These are phyloP conservation scores for Geosmithia putterillii DNA, from an alignment of 2,329 filamentous ascomycete species.

Conservation along the genomic window DNA sequence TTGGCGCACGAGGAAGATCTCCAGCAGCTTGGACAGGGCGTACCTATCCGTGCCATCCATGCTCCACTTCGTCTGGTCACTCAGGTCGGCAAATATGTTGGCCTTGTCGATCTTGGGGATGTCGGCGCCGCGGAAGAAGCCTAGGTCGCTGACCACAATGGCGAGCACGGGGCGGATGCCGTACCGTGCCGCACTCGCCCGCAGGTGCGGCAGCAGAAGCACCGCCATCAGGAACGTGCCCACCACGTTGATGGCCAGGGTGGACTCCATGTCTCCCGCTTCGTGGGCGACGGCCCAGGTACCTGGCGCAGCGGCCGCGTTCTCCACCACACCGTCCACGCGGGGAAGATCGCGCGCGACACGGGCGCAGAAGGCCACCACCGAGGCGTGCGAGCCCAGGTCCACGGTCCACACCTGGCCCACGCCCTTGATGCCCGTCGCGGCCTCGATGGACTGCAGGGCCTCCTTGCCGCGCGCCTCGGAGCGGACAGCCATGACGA, in stretches of 20 bases:
- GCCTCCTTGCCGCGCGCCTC: slow-evolving; percentile 3
- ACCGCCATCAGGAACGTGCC: slow-evolving; percentile 30
- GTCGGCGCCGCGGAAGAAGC: slow-evolving; percentile 4
- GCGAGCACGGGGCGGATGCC: slow-evolving; percentile 21
- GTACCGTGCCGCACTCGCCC: slow-evolving; percentile 16
- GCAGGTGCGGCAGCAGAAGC: slow-evolving; percentile 27
- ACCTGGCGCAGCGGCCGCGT: slow-evolving; percentile 1
- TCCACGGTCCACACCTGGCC: slow-evolving; percentile 28
- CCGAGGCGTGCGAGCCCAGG: slow-evolving; percentile 10
- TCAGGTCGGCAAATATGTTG: slow-evolving; percentile 1
- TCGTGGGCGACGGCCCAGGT: background rate
- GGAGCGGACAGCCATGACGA: slow-evolving; percentile 19
- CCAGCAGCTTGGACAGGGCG: slow-evolving; percentile 11
- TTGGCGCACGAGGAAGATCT: slow-evolving; percentile 11
- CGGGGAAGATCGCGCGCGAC: background rate
- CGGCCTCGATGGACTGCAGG: background rate
- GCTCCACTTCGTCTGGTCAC: background rate
- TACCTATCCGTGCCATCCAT: background rate
- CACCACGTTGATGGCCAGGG: slow-evolving; percentile 3
- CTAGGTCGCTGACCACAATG: slow-evolving; percentile 24
- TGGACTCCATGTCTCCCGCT: slow-evolving; percentile 2
- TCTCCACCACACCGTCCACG: slow-evolving; percentile 2
- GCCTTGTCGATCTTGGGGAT: slow-evolving; percentile 1
- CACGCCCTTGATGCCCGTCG: slow-evolving; percentile 1
- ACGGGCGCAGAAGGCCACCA: slow-evolving; percentile 1